Conservation (phyloP, 345 rosid species). For the Eucalyptus cloeziana region DNA sequence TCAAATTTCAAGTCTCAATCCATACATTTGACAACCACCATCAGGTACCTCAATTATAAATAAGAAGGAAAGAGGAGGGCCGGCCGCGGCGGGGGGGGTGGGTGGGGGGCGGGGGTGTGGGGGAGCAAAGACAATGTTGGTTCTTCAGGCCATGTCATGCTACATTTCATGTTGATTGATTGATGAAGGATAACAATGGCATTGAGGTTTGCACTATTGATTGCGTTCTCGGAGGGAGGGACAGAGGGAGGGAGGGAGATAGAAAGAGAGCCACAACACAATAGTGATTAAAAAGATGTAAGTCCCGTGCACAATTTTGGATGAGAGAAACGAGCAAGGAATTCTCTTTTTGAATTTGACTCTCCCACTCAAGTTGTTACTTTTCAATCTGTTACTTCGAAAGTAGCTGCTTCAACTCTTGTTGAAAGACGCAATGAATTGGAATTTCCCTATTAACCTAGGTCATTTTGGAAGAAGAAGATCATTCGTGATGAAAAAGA, state of each 20-base stretch:
- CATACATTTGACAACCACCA: too few species aligned
- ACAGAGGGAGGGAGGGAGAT: neutral
- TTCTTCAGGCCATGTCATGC: neutral
- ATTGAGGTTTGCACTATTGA: neutral
- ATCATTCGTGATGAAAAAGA: neutral
- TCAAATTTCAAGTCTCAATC: too few species aligned
- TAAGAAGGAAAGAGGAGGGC: too few species aligned
- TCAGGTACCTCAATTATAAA: too few species aligned
- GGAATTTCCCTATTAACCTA: neutral
- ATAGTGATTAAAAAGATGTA: neutral
- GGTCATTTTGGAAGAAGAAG: neutral
- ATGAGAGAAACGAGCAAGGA: neutral
- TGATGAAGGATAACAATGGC: neutral
- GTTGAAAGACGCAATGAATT: neutral
- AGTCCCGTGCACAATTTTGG: neutral
- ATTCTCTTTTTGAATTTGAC: neutral
- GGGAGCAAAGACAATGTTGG: neutral
- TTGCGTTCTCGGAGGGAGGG: neutral
- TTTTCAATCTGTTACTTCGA: neutral
- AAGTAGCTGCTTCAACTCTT: rapidly evolving
- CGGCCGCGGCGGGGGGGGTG: too few species aligned
- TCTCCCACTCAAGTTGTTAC: neutral
- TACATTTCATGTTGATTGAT: neutral
- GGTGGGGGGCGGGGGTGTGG: too few species aligned
- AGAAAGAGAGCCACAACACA: neutral